Percentiles rank a stretch among this genome's conserved stretches.
These are phyloP conservation scores for Lachancea thermotolerans DNA, from an alignment of 805 yeast genomes.

Conservation along the genomic window DNA sequence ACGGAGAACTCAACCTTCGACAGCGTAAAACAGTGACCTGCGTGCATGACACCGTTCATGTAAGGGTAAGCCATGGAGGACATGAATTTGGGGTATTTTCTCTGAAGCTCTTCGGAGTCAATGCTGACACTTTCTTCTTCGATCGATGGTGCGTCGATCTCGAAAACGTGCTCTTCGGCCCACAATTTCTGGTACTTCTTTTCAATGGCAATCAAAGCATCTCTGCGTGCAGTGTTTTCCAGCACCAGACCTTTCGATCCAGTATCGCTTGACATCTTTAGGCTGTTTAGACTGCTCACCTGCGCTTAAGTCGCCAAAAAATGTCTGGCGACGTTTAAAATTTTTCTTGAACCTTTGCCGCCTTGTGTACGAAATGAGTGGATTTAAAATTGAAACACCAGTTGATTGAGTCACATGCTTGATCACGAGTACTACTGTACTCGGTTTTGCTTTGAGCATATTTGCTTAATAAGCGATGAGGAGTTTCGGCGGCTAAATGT, in stretches of 20 bases:
- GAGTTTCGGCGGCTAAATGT: too few relatives aligned
- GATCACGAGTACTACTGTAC: too few relatives aligned
- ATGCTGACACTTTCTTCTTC: constrained; percentile 56
- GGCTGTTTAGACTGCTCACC: too few relatives aligned
- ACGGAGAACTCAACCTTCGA: constrained; percentile 88
- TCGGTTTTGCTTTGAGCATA: too few relatives aligned
- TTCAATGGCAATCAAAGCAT: constrained; percentile 82
- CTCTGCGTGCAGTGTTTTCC: constrained; percentile 84
- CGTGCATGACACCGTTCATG: constrained; percentile 97
- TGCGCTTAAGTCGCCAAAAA: too few relatives aligned
- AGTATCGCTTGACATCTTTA: constrained; percentile 21
- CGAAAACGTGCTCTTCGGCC: constrained; percentile 81
- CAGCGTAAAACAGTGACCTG: constrained; percentile 93
- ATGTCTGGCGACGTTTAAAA: neutral
- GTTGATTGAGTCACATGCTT: too few relatives aligned
- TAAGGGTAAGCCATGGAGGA: constrained; percentile 97
- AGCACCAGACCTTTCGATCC: constrained; percentile 32
- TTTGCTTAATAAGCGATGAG: too few relatives aligned
- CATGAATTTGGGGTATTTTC: constrained; percentile 77
- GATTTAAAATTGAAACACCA: too few relatives aligned
- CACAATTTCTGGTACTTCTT: constrained; percentile 80
- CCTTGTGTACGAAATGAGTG: neutral
- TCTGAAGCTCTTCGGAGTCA: constrained; percentile 62
- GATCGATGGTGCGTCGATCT: constrained; percentile 77
- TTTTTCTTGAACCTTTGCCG: neutral